Evolutionary conservation across 2,329 filamentous ascomycete species (phyloP), one percentile per base, ranked within the genome.

Genomic region (Exutisphaerella laricina): DNA sequence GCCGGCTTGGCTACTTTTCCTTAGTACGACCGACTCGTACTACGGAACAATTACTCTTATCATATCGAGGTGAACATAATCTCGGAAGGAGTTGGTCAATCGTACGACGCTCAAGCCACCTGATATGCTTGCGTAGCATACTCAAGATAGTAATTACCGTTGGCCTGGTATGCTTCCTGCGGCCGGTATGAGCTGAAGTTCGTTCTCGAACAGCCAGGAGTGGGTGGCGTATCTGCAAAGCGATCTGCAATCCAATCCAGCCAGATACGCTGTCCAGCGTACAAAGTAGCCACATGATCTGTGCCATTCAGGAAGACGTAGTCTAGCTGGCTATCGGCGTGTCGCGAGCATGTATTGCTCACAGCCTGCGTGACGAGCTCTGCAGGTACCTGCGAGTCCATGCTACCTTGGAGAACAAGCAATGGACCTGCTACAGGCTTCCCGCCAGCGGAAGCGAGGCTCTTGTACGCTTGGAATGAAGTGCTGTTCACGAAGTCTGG

Each of bases 211-310:
- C 54, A 58, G 14, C 48, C 41, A 4, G 28, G n/a, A 13, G 31
- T 16, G 5, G 33, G 41, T 5, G 41, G 14, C 13, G 42, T 39
- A 2, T 54, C 55, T 30, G 45, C 48, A 21, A 58, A 60, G 18
- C 58, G 38, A 21, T 58, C 53, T 35, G 30, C 46, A 26, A 60
- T 56, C 54, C 54, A 60, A 22, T 63, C 53, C 47, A 63, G 42
- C 57, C 58, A 66, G n/a, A 57, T 28, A 22, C 51, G 46, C 43
- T 63, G 61, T 9, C 47, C 44, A 17, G 55, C 59, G 43, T 48
- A 54, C 37, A 63, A 31, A 0, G 53, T 54, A 17, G 60, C 52
- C 9, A 55, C 58, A 45, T 66, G 62, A 1, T 45, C 49, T 3
- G 58, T 51, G 2, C 50, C 55, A 12, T 52, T 45, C 20, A 60